Evolutionary conservation across 495 filamentous ascomycete genomes (phyloP).

Genomic region (Neurospora sp.): DNA sequence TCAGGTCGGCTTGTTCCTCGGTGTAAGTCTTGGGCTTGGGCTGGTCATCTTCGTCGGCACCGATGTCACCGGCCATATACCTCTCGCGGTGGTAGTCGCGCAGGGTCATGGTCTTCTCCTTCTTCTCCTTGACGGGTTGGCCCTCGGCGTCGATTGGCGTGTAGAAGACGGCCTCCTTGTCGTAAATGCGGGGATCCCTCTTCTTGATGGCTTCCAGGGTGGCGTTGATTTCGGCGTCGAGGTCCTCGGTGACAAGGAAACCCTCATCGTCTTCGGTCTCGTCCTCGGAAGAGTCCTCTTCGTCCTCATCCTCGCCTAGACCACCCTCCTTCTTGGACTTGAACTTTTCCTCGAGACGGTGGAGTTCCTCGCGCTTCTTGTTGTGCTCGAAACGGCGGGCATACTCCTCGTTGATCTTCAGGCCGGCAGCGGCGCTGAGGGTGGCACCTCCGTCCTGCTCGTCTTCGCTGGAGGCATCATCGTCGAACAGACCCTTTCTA

Average conservation of each 20-base stretch:
- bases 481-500: conserved; percentile 22
- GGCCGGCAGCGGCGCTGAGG: conserved; percentile 38
- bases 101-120: conserved; percentile 77
- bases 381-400: conserved; percentile 89
- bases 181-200: conserved; percentile 86
- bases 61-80: conserved; percentile 52
- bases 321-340: conserved; percentile 38
- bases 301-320: conserved; percentile 22
- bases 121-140: conserved; percentile 36
- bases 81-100: conserved; percentile 86
- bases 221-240: conserved; percentile 79
- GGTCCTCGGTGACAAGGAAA: conserved; percentile 64
- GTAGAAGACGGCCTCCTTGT: conserved; percentile 70
- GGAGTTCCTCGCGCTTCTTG: conserved; percentile 85
- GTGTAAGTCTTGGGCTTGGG: conserved; percentile 57
- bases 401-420: conserved; percentile 87
- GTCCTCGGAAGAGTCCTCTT: conserved; percentile 50
- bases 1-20: conserved; percentile 77
- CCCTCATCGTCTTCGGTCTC: conserved; percentile 88
- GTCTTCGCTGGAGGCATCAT: conserved; percentile 33
- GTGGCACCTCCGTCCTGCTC: conserved; percentile 49
- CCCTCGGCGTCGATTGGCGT: conserved; percentile 46
- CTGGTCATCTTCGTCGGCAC: conserved; percentile 44
- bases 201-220: conserved; percentile 76
- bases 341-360: conserved; percentile 84